Percentiles rank a stretch among this genome's conserved stretches.
phyloP scores from a whole-genome alignment of 176 grass and related monocot genomes.

The Oryza punctata region DNA sequence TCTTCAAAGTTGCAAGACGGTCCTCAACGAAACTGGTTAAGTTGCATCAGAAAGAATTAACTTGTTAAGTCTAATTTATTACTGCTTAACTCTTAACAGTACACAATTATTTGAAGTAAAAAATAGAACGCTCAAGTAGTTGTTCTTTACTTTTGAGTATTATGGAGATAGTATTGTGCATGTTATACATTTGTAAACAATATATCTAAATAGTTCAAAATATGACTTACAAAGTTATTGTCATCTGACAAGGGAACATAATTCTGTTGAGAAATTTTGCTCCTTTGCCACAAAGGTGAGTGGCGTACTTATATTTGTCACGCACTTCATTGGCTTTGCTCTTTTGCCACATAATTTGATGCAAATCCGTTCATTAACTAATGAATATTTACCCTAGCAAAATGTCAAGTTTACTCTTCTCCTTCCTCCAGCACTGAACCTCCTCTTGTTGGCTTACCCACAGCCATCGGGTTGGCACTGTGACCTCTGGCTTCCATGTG shows the following conservation, averaged over 20 bases:
- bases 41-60: not conserved
- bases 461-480: not conserved
- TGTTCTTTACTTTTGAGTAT: not conserved
- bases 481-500: not conserved
- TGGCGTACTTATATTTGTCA: too few relatives aligned
- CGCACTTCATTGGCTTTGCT: too few relatives aligned
- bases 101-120: not conserved
- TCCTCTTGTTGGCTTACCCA: not conserved
- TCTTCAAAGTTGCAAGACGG: slow-evolving; percentile 73
- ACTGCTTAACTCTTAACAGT: not conserved
- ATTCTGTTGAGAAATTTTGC: not conserved
- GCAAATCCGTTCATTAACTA: too few relatives aligned
- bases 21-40: slow-evolving; percentile 81
- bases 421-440: not conserved
- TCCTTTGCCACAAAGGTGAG: too few relatives aligned
- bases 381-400: too few relatives aligned
- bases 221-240: too few relatives aligned
- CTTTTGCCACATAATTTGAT: too few relatives aligned
- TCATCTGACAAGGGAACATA: not conserved
- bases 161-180: not conserved
- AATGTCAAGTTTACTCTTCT: too few relatives aligned
- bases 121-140: not conserved
- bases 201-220: not conserved
- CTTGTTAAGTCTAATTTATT: not conserved
- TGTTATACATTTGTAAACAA: not conserved